Evolutionary conservation across 495 filamentous ascomycete genomes (phyloP).

Genomic region (Aspergillus bridgeri): DNA sequence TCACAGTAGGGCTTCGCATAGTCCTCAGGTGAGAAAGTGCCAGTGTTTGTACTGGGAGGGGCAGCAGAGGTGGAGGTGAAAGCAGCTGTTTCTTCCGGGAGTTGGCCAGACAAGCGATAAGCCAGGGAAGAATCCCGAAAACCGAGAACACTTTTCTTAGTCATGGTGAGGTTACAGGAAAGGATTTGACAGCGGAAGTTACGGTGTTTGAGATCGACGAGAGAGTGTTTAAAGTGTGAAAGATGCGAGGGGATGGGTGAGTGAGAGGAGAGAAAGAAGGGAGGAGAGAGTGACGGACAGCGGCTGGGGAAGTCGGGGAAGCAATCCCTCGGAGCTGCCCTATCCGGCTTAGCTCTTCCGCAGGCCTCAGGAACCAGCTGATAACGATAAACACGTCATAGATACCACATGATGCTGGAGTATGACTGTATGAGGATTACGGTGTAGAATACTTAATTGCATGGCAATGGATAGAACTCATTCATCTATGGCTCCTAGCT

Average conservation of each 20-base stretch:
- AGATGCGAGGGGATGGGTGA: background rate
- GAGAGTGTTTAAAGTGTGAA: background rate
- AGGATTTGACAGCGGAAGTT: background rate
- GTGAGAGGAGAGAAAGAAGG: conserved; percentile 3
- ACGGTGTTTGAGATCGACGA: background rate
- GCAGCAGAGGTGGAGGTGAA: conserved; percentile 7
- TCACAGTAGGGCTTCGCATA: conserved; percentile 83
- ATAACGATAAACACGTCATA: background rate
- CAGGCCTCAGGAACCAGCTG: background rate
- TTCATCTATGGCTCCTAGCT: background rate
- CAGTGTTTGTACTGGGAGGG: conserved; percentile 13
- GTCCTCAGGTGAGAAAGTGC: conserved; percentile 43
- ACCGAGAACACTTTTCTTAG: conserved; percentile 16
- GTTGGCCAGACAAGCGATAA: conserved; percentile 18
- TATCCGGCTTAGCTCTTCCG: background rate
- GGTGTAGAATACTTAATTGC: no score
- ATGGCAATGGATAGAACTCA: background rate
- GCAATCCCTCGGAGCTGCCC: background rate
- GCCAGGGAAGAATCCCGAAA: conserved; percentile 22
- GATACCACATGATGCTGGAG: background rate
- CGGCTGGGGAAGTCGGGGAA: conserved; percentile 2
- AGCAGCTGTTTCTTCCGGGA: conserved; percentile 12
- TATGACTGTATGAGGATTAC: no score
- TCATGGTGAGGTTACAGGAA: conserved; percentile 14
- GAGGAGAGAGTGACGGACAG: conserved; percentile 7